phyloP scores from a whole-genome alignment of 257 asterid species.

The Pogostemon cablin region DNA sequence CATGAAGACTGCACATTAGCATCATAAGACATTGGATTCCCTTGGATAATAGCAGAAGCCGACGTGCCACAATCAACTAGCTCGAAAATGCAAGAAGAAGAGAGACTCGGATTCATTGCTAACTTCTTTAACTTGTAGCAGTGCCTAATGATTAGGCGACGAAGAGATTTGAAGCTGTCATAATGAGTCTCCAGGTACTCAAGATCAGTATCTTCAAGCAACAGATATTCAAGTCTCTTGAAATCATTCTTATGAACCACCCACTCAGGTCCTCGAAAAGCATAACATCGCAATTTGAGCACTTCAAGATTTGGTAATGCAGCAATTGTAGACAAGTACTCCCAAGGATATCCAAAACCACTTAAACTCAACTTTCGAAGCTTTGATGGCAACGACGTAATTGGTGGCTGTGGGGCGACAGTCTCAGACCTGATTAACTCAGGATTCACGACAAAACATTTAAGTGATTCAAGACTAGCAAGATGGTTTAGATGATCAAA shows the following conservation, averaged over 20 bases:
- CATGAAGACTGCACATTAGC: not conserved
- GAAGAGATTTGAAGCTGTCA: not conserved
- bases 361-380: not conserved
- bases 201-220: not conserved
- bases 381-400: not conserved
- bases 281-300: conserved; percentile 15
- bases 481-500: not conserved
- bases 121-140: not conserved
- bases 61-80: not conserved
- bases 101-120: not conserved
- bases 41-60: not conserved
- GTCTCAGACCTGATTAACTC: not conserved
- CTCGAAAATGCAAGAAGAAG: not conserved
- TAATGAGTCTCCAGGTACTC: not conserved
- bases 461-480: not conserved
- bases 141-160: not conserved
- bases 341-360: not conserved
- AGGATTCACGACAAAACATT: not conserved
- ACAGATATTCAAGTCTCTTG: not conserved
- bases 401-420: not conserved
- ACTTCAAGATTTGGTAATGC: not conserved
- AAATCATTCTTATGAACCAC: not conserved
- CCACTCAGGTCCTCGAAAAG: conserved; percentile 9
- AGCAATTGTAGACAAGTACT: not conserved
- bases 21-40: not conserved